These are phyloP conservation scores for Epichloe brachyelytri DNA, from an alignment of 2,329 filamentous ascomycete species.

Conservation along the genomic window DNA sequence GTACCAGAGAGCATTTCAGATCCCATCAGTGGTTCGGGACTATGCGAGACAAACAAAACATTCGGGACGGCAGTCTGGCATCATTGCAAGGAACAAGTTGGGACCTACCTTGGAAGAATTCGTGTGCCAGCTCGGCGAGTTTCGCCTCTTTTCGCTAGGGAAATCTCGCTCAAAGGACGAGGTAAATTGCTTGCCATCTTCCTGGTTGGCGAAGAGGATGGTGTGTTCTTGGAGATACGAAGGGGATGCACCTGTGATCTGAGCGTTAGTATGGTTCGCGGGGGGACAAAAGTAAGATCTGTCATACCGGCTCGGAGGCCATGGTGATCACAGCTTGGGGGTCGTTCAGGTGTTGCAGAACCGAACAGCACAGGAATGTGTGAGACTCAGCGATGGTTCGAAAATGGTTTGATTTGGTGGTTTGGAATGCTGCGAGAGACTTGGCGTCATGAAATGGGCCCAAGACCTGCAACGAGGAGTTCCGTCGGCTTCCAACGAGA, in stretches of 20 bases:
- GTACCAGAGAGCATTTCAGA: background rate
- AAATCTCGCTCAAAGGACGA: slow-evolving; percentile 79
- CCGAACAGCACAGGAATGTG: slow-evolving; percentile 16
- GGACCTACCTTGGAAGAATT: slow-evolving; percentile 25
- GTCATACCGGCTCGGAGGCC: slow-evolving; percentile 27
- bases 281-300: slow-evolving; percentile 8
- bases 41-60: background rate
- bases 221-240: slow-evolving; percentile 61
- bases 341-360: slow-evolving; percentile 9
- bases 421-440: slow-evolving; percentile 17
- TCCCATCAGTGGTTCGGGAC: background rate
- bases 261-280: slow-evolving; percentile 5
- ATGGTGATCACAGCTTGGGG: slow-evolving; percentile 17
- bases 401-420: slow-evolving; percentile 2
- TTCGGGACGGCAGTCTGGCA: background rate
- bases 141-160: slow-evolving; percentile 71
- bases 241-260: slow-evolving; percentile 54
- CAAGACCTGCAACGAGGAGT: background rate
- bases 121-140: slow-evolving; percentile 86
- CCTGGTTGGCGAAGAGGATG: slow-evolving; percentile 48
- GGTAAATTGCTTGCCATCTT: slow-evolving; percentile 48
- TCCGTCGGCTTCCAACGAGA: background rate
- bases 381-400: slow-evolving; percentile 9
- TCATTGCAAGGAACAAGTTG: background rate
- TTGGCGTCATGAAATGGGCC: background rate